Base-by-base conservation (phyloP, 208 protist genomes). In the Leishmania gerbilli region DNA sequence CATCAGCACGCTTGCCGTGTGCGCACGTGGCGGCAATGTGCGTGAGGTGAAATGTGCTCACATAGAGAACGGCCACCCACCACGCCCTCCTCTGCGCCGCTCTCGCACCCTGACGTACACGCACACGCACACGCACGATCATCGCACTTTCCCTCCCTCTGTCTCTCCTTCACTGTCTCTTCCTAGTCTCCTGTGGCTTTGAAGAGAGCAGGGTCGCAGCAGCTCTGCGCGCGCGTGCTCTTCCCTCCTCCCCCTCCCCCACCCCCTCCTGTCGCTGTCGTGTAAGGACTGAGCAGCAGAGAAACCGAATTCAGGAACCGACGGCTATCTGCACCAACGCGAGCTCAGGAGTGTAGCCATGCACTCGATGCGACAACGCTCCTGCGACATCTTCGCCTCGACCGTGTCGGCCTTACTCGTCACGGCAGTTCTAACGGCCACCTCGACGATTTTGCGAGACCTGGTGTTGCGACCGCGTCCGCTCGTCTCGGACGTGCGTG, bases 331-430 rank as follows among this genome's bases (percentile, higher is more conserved):
- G 11, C 69, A 53, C 69, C 11, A 27, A n/a, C 17, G 9, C 69
- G 19, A 34, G 27, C 34, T 34, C 34, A 74, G 68, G 9, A 55
- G 56, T 6, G 67, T 19, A 17, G 42, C 55, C 27, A 95, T 94
- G 90, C 79, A 90, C 60, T 84, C 81, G n/a, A 82, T 90, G 53
- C 82, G 85, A 7, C 79, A 87, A 69, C 92, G 92, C 42, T n/a
- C 85, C 21, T 65, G 71, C 47, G 88, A 89, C 74, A 89, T 93
- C 55, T 19, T 83, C 6, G 86, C 90, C 34, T 75, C 81, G 15
- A 58, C 83, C 40, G 1, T 93, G 21, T 80, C 83, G 47, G 74
- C 81, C 40, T 79, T 87, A 34, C 80, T 93, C 53, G 1, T 87
- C 19, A 77, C 86, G 34, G 78, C 86, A 9, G 13, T 86, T 2